Evolutionary conservation across 495 filamentous ascomycete species (phyloP), one percentile per base, ranked within the genome.

Genomic region (Bacidia rubella): DNA sequence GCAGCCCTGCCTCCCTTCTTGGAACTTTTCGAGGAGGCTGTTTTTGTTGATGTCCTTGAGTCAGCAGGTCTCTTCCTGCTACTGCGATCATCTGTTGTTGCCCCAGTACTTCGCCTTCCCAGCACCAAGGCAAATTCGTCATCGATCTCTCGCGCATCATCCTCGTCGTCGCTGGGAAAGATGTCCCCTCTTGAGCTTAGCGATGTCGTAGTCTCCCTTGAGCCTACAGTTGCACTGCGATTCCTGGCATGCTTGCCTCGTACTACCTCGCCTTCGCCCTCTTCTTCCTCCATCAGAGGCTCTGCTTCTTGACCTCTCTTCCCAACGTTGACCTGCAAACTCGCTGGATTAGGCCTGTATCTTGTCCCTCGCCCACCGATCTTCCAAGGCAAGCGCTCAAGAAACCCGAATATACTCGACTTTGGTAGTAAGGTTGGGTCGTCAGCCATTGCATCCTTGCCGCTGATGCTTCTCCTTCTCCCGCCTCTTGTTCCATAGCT

Each of bases 151-250:
- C 96, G 79, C 1, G 92, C 92, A 72, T 98, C 87, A 63, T 88
- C 82, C 52, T 85, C 87, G 44, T 79, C 83, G 54, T 96, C 92
- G 58, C 90, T 96, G 1, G 87, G 88, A 57, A 95, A 90, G 20
- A 99, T 70, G 66, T 99, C 92, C 0, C 88, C 89, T 47, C 93
- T 75, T n/a, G 90, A 95, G 60, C 92, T 83, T 41, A 88, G 77
- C 2, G 89, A 95, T 55, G 89, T 92, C n/a, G 76, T 79, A 0
- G 89, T 95, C 26, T 82, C 81, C 3, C 82, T 83, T 7, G 87
- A 94, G n/a, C 76, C 81, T 12, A 78, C 77, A 2, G 92, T 97
- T 5, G 73, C 81, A 63, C 90, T 95, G 47, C 93, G 75, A 57
- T 79, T 74, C 65, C 84, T 72, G 54, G 67, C 70, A 15, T 50